These are phyloP conservation scores for Graphilbum fragrans DNA, from an alignment of 2,329 filamentous ascomycete species.

Conservation along the genomic window DNA sequence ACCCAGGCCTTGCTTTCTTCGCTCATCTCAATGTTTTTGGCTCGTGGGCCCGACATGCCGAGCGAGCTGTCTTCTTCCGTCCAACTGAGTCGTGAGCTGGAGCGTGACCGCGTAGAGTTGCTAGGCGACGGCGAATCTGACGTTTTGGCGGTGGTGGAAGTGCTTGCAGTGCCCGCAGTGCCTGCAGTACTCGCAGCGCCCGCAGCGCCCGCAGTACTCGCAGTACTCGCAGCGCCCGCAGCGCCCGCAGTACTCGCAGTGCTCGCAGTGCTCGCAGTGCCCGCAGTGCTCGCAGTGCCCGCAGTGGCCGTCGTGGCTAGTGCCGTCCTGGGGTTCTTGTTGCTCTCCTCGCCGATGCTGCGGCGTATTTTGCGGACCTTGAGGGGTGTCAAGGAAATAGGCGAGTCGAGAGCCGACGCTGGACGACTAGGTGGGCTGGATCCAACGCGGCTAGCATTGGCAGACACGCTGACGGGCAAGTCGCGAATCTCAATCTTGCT, in stretches of 20 bases:
- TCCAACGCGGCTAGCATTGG: conserved; percentile 10
- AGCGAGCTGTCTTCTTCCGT: conserved; percentile 43
- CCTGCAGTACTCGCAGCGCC: conserved; percentile 1
- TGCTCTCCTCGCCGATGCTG: conserved; percentile 25
- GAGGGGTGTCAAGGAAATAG: conserved; percentile 33
- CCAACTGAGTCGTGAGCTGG: conserved; percentile 43
- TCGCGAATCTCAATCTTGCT: conserved; percentile 49
- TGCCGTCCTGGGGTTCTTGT: not conserved
- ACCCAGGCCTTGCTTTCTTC: conserved; percentile 71
- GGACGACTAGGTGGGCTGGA: conserved; percentile 23
- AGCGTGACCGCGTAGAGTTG: conserved; percentile 32
- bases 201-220: not conserved
- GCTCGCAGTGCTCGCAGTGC: not conserved
- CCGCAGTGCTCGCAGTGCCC: not conserved
- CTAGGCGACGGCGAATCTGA: conserved; percentile 31
- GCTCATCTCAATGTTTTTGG: conserved; percentile 53
- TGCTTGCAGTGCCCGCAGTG: conserved; percentile 20
- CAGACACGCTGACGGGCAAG: conserved; percentile 19
- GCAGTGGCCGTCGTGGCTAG: not conserved
- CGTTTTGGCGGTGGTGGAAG: conserved; percentile 10
- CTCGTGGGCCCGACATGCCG: conserved; percentile 58
- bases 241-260: not conserved
- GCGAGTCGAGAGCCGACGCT: conserved; percentile 21
- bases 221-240: not conserved
- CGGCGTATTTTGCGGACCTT: conserved; percentile 41